Evolutionary conservation across 148 eudicot species (phyloP).

Genomic region (Mesembryanthemum crystallinum): DNA sequence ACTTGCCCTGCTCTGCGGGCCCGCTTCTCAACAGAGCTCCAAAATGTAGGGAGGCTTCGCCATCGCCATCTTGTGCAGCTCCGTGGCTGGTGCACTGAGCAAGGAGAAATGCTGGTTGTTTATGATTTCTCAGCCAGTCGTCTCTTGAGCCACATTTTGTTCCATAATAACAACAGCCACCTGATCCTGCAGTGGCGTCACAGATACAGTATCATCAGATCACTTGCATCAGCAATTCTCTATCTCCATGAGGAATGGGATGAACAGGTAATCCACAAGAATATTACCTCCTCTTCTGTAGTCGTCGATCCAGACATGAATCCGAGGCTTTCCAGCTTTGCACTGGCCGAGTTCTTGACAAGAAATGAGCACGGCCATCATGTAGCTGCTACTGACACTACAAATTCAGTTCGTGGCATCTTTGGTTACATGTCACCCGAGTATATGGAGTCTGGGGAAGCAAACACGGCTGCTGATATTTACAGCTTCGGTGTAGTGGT

Average conservation of each 20-base stretch:
- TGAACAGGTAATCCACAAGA: conserved; percentile 90
- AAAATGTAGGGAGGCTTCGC: conserved; percentile 77
- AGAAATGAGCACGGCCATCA: conserved; percentile 73
- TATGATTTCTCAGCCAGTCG: conserved; percentile 73
- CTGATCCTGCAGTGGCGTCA: conserved; percentile 55
- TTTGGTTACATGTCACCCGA: conserved; percentile 96
- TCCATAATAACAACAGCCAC: conserved; percentile 29
- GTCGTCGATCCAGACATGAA: conserved; percentile 70
- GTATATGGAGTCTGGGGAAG: conserved; percentile 81
- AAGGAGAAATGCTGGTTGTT: conserved; percentile 93
- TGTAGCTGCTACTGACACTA: conserved; percentile 45
- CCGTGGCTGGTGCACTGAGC: conserved; percentile 97
- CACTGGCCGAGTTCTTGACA: conserved; percentile 82
- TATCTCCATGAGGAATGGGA: conserved; percentile 99
- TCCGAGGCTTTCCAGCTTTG: conserved; percentile 81
- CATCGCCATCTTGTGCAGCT: conserved; percentile 87
- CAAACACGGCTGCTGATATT: conserved; percentile 76
- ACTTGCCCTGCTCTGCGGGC: conserved; percentile 77
- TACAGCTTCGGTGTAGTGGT: conserved; percentile 91
- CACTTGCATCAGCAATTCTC: conserved; percentile 75
- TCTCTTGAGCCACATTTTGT: conserved; percentile 63
- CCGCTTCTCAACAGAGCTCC: conserved; percentile 71
- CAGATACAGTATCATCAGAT: conserved; percentile 64
- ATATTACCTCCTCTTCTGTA: conserved; percentile 76
- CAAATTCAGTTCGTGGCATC: conserved; percentile 62